phyloP scores from a whole-genome alignment of 495 filamentous ascomycete species.

The Talaromyces liani region DNA sequence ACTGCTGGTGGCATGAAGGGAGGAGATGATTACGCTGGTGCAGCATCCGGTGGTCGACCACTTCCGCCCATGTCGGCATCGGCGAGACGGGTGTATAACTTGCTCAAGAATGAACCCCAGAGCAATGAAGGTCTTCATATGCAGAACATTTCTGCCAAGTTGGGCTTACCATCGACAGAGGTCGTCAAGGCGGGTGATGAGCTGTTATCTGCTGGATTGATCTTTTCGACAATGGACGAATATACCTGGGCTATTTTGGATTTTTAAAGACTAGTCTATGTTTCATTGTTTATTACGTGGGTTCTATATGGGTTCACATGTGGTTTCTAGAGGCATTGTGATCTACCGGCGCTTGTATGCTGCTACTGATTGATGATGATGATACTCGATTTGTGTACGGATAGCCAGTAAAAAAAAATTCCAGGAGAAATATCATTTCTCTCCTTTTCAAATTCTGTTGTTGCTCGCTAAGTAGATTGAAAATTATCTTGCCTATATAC shows the following conservation, averaged over 20 bases:
- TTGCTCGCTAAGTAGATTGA: too few species aligned
- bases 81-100: constrained; percentile 61
- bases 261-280: constrained; percentile 25
- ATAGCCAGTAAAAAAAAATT: not conserved
- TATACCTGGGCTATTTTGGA: constrained; percentile 68
- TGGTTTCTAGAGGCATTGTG: not conserved
- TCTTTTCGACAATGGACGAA: constrained; percentile 91
- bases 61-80: constrained; percentile 44
- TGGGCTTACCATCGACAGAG: constrained; percentile 56
- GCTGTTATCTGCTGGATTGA: constrained; percentile 59
- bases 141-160: constrained; percentile 58
- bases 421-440: not conserved
- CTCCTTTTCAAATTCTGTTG: not conserved
- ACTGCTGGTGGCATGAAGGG: constrained; percentile 30
- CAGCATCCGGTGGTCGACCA: constrained; percentile 13
- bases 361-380: constrained; percentile 2
- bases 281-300: not conserved
- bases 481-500: not conserved
- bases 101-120: constrained; percentile 54
- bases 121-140: constrained; percentile 75
- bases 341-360: not conserved
- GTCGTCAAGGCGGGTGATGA: constrained; percentile 72
- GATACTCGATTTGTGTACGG: not conserved
- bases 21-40: constrained; percentile 27
- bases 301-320: not conserved